Evolutionary conservation across 2,329 filamentous ascomycete species (phyloP), one percentile per base, ranked within the genome.

Genomic region (Sporothrix brunneoviolacea): DNA sequence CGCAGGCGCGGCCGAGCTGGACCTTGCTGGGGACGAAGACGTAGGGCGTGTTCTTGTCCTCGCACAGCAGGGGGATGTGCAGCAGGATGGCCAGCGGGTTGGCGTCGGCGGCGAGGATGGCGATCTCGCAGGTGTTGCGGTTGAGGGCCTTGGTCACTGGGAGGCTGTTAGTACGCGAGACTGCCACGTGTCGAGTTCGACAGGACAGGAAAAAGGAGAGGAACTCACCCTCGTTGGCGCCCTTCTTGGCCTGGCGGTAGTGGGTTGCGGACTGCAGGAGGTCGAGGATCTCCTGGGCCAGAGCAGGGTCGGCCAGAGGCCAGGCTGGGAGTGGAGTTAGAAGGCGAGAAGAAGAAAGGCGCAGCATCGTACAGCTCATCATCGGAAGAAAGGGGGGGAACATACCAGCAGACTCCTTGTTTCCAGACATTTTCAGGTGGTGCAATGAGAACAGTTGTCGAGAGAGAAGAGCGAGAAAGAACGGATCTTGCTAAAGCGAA

Each of bases 51-150:
- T 80, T 80, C 75, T 86, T 86, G 72, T 88, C 85, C 70, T 96
- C 91, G 68, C 84, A 84, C 47, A 96, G 82, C 22, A 96, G 83
- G 27, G 91, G 91, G 38, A 96, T 76, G 71, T 95, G 90, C 54
- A 95, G 80, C 43, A 95, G 77, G 59, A 96, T 96, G 48, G 89
- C 86, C 46, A 96, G 78, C 37, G 91, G 91, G 52, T 81, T 79
- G 61, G 89, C 93, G 67, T 97, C 91, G 57, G 88, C 90, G 42
- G 90, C 89, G 49, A 96, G 82, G 60, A 97, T 80, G 64, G 95
- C 84, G 57, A 97, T 75, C 73, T 97, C 91, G 60, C 83, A 83
- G 56, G 91, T 90, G 72, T 91, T 91, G 60, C 91, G 85, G 75
- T 93, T 94, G 45, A 95, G 78, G 1, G 88, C 86, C 77, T 95